Evolutionary conservation across 371 early-diverging fungal species (phyloP).

Genomic region (Lichtheimia corymbifera): DNA sequence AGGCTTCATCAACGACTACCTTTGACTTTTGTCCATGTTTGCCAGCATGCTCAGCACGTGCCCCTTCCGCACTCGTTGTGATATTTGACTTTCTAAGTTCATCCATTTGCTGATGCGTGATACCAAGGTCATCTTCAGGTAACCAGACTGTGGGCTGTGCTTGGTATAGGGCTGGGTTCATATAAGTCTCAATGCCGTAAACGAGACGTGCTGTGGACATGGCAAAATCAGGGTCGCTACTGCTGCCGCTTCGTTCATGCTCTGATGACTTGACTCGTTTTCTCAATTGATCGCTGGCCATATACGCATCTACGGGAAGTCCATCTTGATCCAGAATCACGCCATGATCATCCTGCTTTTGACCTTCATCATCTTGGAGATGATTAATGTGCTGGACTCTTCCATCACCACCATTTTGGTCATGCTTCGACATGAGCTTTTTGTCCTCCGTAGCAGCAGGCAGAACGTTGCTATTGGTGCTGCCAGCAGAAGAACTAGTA

Average conservation of each 20-base stretch:
- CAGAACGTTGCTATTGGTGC: background rate
- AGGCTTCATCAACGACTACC: slow-evolving; percentile 14
- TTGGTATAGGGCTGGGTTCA: slow-evolving; percentile 18
- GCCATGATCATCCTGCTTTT: background rate
- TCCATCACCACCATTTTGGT: background rate
- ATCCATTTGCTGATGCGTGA: slow-evolving; percentile 15
- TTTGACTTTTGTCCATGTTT: slow-evolving; percentile 15
- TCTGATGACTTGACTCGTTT: slow-evolving; percentile 5
- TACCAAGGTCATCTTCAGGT: slow-evolving; percentile 25
- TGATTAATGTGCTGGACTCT: background rate
- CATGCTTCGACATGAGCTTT: background rate
- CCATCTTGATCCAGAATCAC: background rate
- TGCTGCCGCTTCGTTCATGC: background rate
- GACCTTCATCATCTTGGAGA: background rate
- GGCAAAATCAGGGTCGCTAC: background rate
- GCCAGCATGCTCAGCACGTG: slow-evolving; percentile 10
- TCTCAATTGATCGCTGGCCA: background rate
- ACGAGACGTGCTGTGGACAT: slow-evolving; percentile 1
- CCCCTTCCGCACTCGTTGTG: slow-evolving; percentile 3
- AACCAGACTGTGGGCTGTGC: slow-evolving; percentile 24
- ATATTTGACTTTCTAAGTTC: slow-evolving; percentile 8
- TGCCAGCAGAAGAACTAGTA: background rate
- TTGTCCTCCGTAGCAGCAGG: background rate
- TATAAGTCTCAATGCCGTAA: slow-evolving; percentile 13
- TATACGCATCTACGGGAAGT: background rate